Evolutionary conservation across 306 rosid species (phyloP), one percentile per base, ranked within the genome.

Genomic region (Trifolium repens): DNA sequence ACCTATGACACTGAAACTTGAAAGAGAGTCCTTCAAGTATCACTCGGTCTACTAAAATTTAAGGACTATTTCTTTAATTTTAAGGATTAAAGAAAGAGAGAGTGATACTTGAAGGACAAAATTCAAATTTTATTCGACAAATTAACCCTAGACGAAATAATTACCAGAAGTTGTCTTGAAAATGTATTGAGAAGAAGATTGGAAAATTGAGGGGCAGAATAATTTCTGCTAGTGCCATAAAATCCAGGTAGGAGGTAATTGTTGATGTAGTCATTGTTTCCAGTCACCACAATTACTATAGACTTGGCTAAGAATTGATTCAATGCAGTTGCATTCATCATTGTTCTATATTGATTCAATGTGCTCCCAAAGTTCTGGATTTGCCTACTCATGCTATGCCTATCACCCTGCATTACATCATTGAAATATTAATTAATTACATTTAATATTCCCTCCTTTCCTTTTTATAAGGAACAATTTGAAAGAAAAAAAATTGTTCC

Each of bases 111-210:
- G 34, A 30, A 30, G 34, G 34, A 30, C 4, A 30, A 30, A 30
- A 3, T 32, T 32, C 6, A 32, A 32, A 32, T 0, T 50, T 50
- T 50, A 50, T 3, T 50, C 22, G 8, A 4, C 15, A 58, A 24
- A 1, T 58, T 24, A 26, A 32, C 11, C 12, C 12, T 61, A 30
- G 2, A 4, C 22, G 0, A 4, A 14, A 8, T 14, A 61, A 15
- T 14, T 44, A 44, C 72, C 57, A 12, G 72, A 46, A 67, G 4
- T 67, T 67, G 94, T 1, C 79, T 79, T 30, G 79, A 67, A n/a
- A 78, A 83, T 74, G 22, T 79, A 40, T 87, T 89, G 35, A 91
- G 84, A 32, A 93, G 92, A 83, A 89, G 87, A 74, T 80, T 82
- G 76, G 87, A 96, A 46, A 73, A 93, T 40, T 66, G 13, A 13